Evolutionary conservation across 805 yeast species (phyloP).

Genomic region (Schwanniomyces polymorphus): DNA sequence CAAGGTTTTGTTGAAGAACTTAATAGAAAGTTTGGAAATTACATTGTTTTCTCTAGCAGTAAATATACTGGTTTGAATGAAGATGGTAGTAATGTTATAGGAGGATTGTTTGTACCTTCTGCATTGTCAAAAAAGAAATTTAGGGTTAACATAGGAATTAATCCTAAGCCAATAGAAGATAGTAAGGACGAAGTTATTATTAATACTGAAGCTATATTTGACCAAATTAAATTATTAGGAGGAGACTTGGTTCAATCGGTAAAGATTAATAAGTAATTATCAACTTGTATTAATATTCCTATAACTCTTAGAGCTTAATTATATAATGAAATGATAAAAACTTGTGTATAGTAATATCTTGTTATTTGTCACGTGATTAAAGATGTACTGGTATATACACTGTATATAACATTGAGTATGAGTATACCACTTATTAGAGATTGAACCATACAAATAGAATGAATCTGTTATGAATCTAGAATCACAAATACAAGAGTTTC

Average conservation of each 20-base stretch:
- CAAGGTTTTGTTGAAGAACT: constrained; percentile 61
- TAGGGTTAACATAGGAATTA: constrained; percentile 76
- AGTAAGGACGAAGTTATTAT: constrained; percentile 55
- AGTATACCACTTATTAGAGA: too few relatives aligned
- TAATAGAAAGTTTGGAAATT: constrained; percentile 60
- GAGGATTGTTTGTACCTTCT: constrained; percentile 80
- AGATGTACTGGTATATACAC: background rate
- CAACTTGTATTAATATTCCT: background rate
- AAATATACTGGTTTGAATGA: constrained; percentile 54
- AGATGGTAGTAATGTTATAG: constrained; percentile 61
- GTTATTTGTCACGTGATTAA: background rate
- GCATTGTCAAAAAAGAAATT: constrained; percentile 62
- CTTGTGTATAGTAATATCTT: background rate
- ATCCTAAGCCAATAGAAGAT: constrained; percentile 59
- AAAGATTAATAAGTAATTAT: constrained; percentile 22
- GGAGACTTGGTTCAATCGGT: constrained; percentile 56
- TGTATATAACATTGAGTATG: too few relatives aligned
- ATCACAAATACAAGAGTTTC: constrained; percentile 24
- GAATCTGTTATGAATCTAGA: constrained; percentile 10
- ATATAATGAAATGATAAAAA: background rate
- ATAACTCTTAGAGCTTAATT: background rate
- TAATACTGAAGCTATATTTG: constrained; percentile 70
- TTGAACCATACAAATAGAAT: too few relatives aligned
- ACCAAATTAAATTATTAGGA: constrained; percentile 69
- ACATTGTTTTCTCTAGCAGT: constrained; percentile 67